Base-by-base conservation (phyloP, 179 eudicot genomes). In the Vitellaria paradoxa region DNA sequence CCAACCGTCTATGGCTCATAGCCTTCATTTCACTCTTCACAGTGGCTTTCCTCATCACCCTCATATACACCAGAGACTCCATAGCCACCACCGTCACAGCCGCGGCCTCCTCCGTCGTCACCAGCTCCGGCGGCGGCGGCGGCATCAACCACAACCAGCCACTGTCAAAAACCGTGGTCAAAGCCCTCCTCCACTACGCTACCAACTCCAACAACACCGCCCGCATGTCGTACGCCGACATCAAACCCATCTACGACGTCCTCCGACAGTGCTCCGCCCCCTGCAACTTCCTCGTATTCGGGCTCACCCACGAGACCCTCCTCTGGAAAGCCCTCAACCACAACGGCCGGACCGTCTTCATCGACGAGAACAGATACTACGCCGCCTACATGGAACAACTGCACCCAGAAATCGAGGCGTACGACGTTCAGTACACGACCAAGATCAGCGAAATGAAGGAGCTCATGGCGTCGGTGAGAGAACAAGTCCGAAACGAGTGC, bases 381-480 rank as follows among this genome's bases (percentile, higher is more conserved):
- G 97, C 95, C 0, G 96, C 94, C 7, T 80, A 93, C 62, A 81
- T 93, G 65, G 97, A 95, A 50, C 95, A 95, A 68, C 88, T 86
- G 69, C 91, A 91, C 86, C 97, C 97, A 0, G 94, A 90, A 23
- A 84, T 95, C 8, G 99, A 95, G 73, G 93, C 90, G 4, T 95
- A 93, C 78, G 99, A 95, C 73, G 97, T 93, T 13, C 95, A 91
- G 67, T 95, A 89, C 91, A 83, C 98, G 37, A 87, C 98, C 18
- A 91, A 89, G 45, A 45, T 86, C 21, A 86, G 86, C 3, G 93
- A 93, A 10, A 79, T 82, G 85, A 85, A 86, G 66, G 89, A 89
- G 56, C 76, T 95, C 1, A 82, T 93, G 0, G 74, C 80, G 0
- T 72, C 88, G 2, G 92, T 80, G 45, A 90, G 88, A 77, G 88